Evolutionary conservation across 495 filamentous ascomycete species (phyloP), one percentile per base, ranked within the genome.

Genomic region (Aspergillus haitiensis): DNA sequence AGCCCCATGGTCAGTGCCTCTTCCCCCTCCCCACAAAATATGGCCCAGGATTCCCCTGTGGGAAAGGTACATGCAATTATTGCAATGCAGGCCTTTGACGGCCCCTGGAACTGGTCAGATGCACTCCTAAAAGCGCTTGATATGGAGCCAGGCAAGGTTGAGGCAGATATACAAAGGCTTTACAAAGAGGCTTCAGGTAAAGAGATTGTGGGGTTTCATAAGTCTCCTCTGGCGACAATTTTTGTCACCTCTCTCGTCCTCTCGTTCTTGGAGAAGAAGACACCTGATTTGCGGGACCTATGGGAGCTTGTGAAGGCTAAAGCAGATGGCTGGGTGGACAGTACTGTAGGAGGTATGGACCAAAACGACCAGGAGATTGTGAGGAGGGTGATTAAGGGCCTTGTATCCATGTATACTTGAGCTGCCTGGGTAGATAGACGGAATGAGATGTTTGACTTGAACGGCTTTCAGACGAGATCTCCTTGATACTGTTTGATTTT

Each of bases 291-390:
- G 4, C 32, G 34, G 48, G 48, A 51, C 6, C 13, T 51, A 33
- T 51, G 48, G 48, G 48, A 51, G 48, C 48, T 51, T 32, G 48
- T 51, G 10, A 51, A 51, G 32, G 11, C 13, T 12, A 51, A 51
- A 31, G 48, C 48, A n/a, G 48, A 51, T 34, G 48, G 10, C 21
- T 51, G 48, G 48, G 31, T 51, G 3, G 34, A 51, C 21, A 34
- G 6, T 12, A 34, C 48, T 9, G 7, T 51, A 11, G 48, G 15
- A 10, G 3, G 27, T 15, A 5, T 51, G 21, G 15, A 12, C 48
- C 18, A 51, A 6, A 51, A 51, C 10, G 48, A 51, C 48, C 48
- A 32, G 48, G 48, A 51, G 9, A 34, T 32, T 6, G 34, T 51
- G 18, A 51, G 18, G 12, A 51, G 34, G 12, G 21, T 51, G 7